Percentiles rank a stretch among this genome's conserved stretches.
These are phyloP conservation scores for Pleurostoma richardsiae DNA, from an alignment of 2,329 filamentous ascomycete genomes.

Conservation along the genomic window DNA sequence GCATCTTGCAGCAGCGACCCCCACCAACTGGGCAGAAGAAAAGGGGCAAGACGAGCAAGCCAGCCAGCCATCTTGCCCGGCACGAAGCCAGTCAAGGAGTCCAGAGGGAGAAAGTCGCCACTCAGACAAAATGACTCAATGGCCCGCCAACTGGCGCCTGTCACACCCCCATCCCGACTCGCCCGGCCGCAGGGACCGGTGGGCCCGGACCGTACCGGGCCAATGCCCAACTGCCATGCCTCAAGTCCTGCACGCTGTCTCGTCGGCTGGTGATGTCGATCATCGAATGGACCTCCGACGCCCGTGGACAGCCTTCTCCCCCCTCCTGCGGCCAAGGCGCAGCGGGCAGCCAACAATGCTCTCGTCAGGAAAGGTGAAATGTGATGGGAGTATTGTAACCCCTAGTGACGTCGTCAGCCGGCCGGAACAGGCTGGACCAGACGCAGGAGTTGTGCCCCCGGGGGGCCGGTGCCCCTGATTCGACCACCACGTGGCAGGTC, in stretches of 20 bases:
- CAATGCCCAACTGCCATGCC: not conserved
- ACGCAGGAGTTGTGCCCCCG: too few species aligned
- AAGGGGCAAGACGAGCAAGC: not conserved
- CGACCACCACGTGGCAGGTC: too few species aligned
- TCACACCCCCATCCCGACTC: not conserved
- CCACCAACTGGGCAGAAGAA: not conserved
- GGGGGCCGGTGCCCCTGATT: too few species aligned
- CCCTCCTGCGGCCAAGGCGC: too few species aligned
- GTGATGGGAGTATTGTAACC: not conserved
- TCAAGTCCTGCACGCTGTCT: not conserved
- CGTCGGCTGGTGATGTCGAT: too few species aligned
- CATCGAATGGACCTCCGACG: too few species aligned
- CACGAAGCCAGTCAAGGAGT: not conserved
- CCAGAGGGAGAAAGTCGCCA: not conserved
- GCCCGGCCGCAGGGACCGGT: not conserved
- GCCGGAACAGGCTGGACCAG: too few species aligned
- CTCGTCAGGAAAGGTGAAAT: not conserved
- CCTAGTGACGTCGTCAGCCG: not conserved
- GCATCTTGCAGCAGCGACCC: not conserved
- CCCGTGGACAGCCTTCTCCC: too few species aligned
- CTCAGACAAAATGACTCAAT: not conserved
- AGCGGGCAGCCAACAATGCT: not conserved
- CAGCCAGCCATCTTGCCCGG: not conserved
- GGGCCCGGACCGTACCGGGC: not conserved
- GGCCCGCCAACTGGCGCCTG: not conserved